phyloP scores from a whole-genome alignment of 805 yeast genomes.

The Yamadazyma paraphyllophila region DNA sequence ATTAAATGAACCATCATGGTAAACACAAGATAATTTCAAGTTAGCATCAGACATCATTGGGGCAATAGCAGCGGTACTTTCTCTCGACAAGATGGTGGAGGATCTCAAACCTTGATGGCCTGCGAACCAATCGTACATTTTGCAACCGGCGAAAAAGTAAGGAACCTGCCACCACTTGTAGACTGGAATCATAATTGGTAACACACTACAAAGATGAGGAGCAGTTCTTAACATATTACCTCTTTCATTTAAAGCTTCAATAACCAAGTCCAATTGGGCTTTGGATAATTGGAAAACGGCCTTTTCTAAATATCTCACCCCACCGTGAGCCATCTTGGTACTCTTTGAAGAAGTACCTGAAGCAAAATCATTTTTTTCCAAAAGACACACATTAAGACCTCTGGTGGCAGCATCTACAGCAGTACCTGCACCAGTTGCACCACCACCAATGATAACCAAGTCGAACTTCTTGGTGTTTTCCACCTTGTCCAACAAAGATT shows the following conservation, averaged over 20 bases:
- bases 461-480: constrained; percentile 54
- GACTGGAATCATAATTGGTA: constrained; percentile 95
- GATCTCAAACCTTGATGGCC: constrained; percentile 81
- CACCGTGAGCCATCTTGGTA: constrained; percentile 97
- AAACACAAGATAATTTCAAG: constrained; percentile 86
- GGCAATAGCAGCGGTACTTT: constrained; percentile 67
- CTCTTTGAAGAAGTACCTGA: constrained; percentile 91
- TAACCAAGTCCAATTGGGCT: constrained; percentile 55
- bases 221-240: constrained; percentile 84
- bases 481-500: constrained; percentile 48
- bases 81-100: constrained; percentile 68
- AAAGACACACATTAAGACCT: constrained; percentile 83
- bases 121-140: constrained; percentile 89
- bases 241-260: constrained; percentile 32
- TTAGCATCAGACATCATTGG: constrained; percentile 80
- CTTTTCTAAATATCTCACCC: constrained; percentile 92
- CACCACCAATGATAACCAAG: constrained; percentile 89
- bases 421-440: constrained; percentile 93
- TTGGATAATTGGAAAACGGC: constrained; percentile 90
- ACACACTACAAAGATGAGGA: constrained; percentile 80
- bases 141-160: constrained; percentile 87
- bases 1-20: constrained; percentile 93
- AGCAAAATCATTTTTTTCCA: constrained; percentile 88
- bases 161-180: constrained; percentile 96
- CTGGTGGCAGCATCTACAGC: constrained; percentile 90